A percentile compares a stretch with the other conserved stretches of the same genome.
Conservation (phyloP, 768 basidiomycete species). For the Leccinum arenicola region DNA sequence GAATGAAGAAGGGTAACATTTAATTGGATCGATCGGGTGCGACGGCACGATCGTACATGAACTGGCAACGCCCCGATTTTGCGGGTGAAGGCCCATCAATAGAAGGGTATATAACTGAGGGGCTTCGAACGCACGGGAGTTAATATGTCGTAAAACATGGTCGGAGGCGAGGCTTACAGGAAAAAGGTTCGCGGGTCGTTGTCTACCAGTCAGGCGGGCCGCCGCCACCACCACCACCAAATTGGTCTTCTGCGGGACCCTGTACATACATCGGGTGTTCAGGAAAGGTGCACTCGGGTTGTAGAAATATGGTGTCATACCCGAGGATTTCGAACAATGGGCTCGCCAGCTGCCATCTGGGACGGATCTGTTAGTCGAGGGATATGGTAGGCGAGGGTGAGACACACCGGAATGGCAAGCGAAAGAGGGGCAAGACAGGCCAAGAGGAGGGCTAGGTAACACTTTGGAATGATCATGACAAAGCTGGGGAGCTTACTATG, state of each 20-base stretch:
- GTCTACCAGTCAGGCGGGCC: conserved; percentile 29
- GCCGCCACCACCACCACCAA: conserved; percentile 16
- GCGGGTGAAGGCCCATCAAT: background rate
- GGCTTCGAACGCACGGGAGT: conserved; percentile 8
- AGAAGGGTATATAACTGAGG: background rate
- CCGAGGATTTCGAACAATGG: conserved; percentile 1
- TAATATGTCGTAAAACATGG: conserved; percentile 1
- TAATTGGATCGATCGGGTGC: conserved; percentile 4
- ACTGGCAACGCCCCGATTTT: conserved; percentile 9
- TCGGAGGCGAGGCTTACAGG: conserved; percentile 11
- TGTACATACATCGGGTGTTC: conserved; percentile 6
- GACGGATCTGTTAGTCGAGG: background rate
- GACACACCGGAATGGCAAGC: conserved; percentile 22
- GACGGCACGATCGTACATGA: conserved; percentile 12
- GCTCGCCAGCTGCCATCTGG: conserved; percentile 14
- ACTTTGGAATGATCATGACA: conserved; percentile 22
- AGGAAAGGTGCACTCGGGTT: background rate
- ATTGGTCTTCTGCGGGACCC: conserved; percentile 20
- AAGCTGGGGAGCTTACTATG: conserved; percentile 2
- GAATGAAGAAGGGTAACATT: background rate
- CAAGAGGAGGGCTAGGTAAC: conserved; percentile 20
- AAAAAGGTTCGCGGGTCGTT: background rate
- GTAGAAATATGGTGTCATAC: conserved; percentile 9
- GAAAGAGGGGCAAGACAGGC: conserved; percentile 22
- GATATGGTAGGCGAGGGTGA: background rate